Evolutionary conservation across 768 basidiomycete species (phyloP), one percentile per base, ranked within the genome.

Genomic region (Candolleomyces eurysporus): DNA sequence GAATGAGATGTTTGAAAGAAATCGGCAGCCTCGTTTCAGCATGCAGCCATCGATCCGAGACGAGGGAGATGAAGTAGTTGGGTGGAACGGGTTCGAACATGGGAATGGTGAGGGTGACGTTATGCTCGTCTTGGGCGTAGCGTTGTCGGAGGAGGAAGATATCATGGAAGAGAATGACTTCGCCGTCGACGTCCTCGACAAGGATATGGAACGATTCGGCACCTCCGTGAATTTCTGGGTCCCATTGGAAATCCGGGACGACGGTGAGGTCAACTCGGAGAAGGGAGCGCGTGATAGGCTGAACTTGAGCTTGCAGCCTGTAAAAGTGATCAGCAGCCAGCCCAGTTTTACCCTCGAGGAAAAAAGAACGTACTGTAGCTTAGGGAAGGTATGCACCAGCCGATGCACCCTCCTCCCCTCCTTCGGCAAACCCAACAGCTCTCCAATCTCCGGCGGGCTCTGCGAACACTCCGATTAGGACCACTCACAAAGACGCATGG

Each of bases 81-180:
- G 97, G 97, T 19, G 97, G 96, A 14, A 97, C 90, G 0, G 97
- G 96, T 68, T 98, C 96, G 67, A 90, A 93, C 86, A 99, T 96
- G 0, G 95, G 94, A 2, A 98, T 93, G 0, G 93, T 97, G 64
- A 99, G 83, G 0, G 95, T 95, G 54, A 99, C 86, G 65, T 87
- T 94, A 75, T 98, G 97, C 66, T 98, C 96, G 62, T 94, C 91
- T 66, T 92, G 91, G 1, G 92, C 91, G 65, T 96, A 98, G 2
- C 89, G 88, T 68, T 97, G 91, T 4, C 93, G 90, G 31, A 99
- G 88, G 54, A 96, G 78, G 78, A 98, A 98, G 21, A 84, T 84
- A 68, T 98, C 96, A 65, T 95, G 92, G 84, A 95, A 98, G 32
- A 98, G 89, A 60, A 98, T 89, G 63, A 93, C 85, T 72, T 99